Conservation (phyloP, 345 rosid genomes). For the Mallotus nudiflorus region DNA sequence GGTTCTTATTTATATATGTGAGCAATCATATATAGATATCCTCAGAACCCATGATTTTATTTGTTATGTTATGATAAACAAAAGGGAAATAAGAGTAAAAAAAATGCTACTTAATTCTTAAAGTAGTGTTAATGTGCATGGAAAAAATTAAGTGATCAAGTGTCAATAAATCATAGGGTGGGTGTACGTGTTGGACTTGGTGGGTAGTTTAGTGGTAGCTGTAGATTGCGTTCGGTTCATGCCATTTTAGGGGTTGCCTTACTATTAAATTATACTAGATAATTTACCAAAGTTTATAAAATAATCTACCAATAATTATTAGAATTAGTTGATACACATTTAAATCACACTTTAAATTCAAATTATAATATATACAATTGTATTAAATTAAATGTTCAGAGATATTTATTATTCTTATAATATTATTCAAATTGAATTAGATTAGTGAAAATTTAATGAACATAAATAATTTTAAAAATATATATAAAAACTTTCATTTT, state of each 20-base stretch:
- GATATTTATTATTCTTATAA: too few relatives aligned
- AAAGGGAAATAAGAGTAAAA: too few relatives aligned
- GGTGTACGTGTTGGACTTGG: too few relatives aligned
- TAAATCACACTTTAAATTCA: not conserved
- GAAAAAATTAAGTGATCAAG: not conserved
- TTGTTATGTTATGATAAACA: too few relatives aligned
- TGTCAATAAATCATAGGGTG: not conserved
- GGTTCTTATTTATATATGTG: not conserved
- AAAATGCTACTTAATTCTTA: not conserved
- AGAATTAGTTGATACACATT: not conserved
- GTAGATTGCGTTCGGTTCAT: not conserved
- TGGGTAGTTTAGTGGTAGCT: slow-evolving; percentile 4
- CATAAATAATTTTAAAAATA: too few relatives aligned
- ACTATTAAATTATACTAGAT: not conserved
- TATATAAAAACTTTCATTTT: too few relatives aligned
- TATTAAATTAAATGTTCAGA: too few relatives aligned
- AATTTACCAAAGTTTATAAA: not conserved
- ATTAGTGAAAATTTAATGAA: too few relatives aligned
- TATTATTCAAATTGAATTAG: too few relatives aligned
- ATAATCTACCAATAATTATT: not conserved
- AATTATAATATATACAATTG: not conserved
- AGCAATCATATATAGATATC: too few relatives aligned
- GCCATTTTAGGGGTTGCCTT: not conserved
- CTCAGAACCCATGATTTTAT: too few relatives aligned
- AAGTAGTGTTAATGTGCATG: not conserved